Evolutionary conservation across 805 yeast species (phyloP).

Genomic region (Sporopachydermia quercuum): DNA sequence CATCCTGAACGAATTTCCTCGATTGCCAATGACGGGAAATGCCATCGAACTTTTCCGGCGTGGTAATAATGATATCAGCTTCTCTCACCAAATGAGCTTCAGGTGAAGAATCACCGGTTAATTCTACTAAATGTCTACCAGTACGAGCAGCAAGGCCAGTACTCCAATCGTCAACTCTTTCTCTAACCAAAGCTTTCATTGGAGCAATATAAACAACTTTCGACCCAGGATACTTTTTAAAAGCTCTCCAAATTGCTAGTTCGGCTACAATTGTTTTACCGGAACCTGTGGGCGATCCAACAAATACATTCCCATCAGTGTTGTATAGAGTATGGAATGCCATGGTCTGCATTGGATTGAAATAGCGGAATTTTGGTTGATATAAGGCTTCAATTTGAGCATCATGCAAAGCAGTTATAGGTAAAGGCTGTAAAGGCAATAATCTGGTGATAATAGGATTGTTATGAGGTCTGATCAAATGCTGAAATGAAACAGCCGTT

Average conservation of each 20-base stretch:
- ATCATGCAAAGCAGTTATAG: conserved; percentile 65
- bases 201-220: conserved; percentile 81
- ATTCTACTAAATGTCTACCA: conserved; percentile 46
- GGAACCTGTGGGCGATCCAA: conserved; percentile 97
- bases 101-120: conserved; percentile 75
- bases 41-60: conserved; percentile 83
- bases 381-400: conserved; percentile 55
- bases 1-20: conserved; percentile 57
- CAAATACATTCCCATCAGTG: conserved; percentile 62
- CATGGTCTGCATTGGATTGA: conserved; percentile 99
- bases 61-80: conserved; percentile 67
- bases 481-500: conserved; percentile 76
- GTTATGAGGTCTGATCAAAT: conserved; percentile 74
- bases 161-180: conserved; percentile 73
- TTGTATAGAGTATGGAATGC: conserved; percentile 80
- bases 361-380: conserved; percentile 53
- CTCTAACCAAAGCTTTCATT: conserved; percentile 77
- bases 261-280: conserved; percentile 98
- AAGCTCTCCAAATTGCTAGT: conserved; percentile 93
- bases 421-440: conserved; percentile 71
- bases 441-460: conserved; percentile 77
- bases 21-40: conserved; percentile 78
- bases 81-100: conserved; percentile 48
- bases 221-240: conserved; percentile 62
- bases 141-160: conserved; percentile 30